These are phyloP conservation scores for Sordariomycetes sp. DNA, from an alignment of 2,329 filamentous ascomycete genomes.

Conservation along the genomic window DNA sequence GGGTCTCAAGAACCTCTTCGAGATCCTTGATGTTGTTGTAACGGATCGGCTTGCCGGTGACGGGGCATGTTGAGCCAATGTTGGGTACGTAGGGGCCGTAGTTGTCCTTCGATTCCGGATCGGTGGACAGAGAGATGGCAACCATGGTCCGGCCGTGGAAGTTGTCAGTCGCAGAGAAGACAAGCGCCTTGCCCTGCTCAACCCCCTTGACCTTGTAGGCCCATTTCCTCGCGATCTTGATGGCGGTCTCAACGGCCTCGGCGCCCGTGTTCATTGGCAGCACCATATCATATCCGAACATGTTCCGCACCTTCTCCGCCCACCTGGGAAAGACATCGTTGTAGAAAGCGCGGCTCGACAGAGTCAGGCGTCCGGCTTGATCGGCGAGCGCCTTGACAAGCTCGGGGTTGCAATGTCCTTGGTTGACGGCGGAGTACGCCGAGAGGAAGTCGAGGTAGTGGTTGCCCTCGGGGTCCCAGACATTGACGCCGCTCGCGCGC, in stretches of 20 bases:
- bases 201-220: constrained; percentile 95
- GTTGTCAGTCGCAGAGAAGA: constrained; percentile 82
- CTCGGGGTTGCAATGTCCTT: constrained; percentile 96
- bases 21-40: constrained; percentile 83
- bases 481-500: constrained; percentile 71
- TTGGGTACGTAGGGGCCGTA: constrained; percentile 93
- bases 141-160: constrained; percentile 96
- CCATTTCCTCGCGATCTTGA: constrained; percentile 97
- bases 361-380: constrained; percentile 80
- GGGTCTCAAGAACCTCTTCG: constrained; percentile 66
- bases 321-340: constrained; percentile 97
- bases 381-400: constrained; percentile 83
- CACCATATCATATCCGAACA: constrained; percentile 96
- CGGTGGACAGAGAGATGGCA: constrained; percentile 89
- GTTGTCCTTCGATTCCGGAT: constrained; percentile 91
- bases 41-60: constrained; percentile 65
- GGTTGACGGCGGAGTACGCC: constrained; percentile 95
- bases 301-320: constrained; percentile 80
- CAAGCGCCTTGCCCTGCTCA: constrained; percentile 69
- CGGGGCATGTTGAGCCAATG: constrained; percentile 68
- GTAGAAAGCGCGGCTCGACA: constrained; percentile 93
- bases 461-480: constrained; percentile 94
- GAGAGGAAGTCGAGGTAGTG: constrained; percentile 98
- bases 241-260: constrained; percentile 89
- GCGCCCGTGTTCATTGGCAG: constrained; percentile 97